Percentiles rank a stretch among this genome's conserved stretches.
Evolutionary conservation across 495 filamentous ascomycete species (phyloP).

Genomic region (Trichoderma erinaceum): DNA sequence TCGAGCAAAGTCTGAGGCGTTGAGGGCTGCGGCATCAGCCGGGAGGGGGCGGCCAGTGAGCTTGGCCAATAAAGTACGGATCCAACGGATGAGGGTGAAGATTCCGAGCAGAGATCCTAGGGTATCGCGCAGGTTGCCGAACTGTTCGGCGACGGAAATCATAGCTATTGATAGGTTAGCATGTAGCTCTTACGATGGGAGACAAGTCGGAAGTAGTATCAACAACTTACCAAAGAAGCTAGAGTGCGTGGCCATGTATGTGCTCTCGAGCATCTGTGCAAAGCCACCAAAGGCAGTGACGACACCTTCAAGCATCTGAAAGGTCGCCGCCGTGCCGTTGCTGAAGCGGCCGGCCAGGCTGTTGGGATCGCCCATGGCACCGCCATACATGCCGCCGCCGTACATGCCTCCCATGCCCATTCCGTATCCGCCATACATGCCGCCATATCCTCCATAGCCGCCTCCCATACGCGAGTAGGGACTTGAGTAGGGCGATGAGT

Average conservation of each 20-base stretch:
- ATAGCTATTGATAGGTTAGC: constrained; percentile 60
- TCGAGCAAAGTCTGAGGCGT: constrained; percentile 78
- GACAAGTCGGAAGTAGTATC: neutral
- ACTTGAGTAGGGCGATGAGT: constrained; percentile 33
- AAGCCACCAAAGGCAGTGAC: constrained; percentile 98
- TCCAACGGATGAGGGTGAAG: constrained; percentile 91
- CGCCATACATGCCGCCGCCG: constrained; percentile 45
- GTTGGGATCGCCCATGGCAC: constrained; percentile 81
- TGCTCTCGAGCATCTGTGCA: constrained; percentile 98
- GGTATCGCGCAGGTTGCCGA: constrained; percentile 87
- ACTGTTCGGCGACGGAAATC: constrained; percentile 96
- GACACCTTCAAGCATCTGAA: constrained; percentile 97
- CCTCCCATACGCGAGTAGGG: constrained; percentile 36
- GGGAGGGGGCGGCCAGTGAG: constrained; percentile 90
- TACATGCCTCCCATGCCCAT: constrained; percentile 52
- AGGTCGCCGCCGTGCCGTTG: constrained; percentile 92
- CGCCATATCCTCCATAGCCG: constrained; percentile 40
- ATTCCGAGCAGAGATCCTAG: constrained; percentile 92
- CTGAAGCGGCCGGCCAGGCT: constrained; percentile 86
- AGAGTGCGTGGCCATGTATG: constrained; percentile 99
- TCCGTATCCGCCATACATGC: constrained; percentile 49
- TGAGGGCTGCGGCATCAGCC: constrained; percentile 77
- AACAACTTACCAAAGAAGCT: constrained; percentile 85
- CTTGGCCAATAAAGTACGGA: constrained; percentile 83
- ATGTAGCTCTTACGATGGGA: neutral